Percentiles rank a stretch among this genome's conserved stretches.
phyloP scores from a whole-genome alignment of 306 rosid species.

The Elaeagnus macrophylla region DNA sequence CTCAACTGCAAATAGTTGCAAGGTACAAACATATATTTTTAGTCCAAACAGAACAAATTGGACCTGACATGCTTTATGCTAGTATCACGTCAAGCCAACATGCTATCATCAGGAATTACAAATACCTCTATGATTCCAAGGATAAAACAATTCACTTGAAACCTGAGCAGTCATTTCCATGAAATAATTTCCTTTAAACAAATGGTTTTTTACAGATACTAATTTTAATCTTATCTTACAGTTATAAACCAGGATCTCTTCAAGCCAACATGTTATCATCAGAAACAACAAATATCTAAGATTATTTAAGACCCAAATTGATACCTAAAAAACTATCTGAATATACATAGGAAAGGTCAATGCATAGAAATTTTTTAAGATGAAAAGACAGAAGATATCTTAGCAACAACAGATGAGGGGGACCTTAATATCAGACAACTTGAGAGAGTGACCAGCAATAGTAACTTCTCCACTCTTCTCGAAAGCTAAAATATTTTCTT shows the following conservation, averaged over 20 bases:
- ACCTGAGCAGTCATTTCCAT: no score
- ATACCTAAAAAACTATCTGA: not conserved
- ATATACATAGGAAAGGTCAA: not conserved
- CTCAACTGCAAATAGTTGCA: no score
- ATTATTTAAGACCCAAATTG: not conserved
- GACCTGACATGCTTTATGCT: no score
- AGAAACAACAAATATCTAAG: not conserved
- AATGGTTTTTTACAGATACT: not conserved
- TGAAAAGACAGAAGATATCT: not conserved
- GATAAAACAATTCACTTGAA: no score
- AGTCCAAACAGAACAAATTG: no score
- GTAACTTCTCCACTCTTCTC: slow-evolving; percentile 72
- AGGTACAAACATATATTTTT: no score
- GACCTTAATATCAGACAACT: slow-evolving; percentile 81
- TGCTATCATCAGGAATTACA: no score
- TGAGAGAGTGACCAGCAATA: slow-evolving; percentile 65
- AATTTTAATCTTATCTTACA: not conserved
- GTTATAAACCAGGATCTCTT: not conserved
- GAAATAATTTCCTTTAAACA: not conserved
- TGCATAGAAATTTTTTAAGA: not conserved
- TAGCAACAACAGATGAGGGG: slow-evolving; percentile 12
- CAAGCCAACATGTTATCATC: not conserved
- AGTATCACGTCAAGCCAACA: no score
- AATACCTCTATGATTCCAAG: no score
- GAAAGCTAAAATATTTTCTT: slow-evolving; percentile 74